Evolutionary conservation across 768 basidiomycete species (phyloP).

Genomic region (Pleurotus tuber-regium): DNA sequence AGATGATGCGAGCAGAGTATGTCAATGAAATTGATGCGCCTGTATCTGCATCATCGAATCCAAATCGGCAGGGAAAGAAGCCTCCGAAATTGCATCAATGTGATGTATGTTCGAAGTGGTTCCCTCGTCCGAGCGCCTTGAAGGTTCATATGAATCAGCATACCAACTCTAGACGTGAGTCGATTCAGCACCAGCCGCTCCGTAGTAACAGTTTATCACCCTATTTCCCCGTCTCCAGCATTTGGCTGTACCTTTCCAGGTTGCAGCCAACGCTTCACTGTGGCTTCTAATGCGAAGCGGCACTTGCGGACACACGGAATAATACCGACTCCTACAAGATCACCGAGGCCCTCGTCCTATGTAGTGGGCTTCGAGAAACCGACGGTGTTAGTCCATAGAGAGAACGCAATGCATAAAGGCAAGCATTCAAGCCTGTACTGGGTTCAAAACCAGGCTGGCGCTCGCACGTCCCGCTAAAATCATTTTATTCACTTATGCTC

Average conservation of each 20-base stretch:
- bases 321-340: no score
- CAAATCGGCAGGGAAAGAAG: background rate
- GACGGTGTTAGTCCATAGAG: no score
- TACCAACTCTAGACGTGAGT: background rate
- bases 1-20: no score
- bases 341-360: no score
- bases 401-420: no score
- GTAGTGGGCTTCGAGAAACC: no score
- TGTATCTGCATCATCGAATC: background rate
- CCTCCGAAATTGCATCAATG: background rate
- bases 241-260: background rate
- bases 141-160: background rate
- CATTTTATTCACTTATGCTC: no score
- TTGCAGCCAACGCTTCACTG: background rate
- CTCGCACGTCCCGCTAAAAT: no score
- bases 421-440: no score
- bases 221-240: background rate
- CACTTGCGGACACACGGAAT: background rate
- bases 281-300: background rate
- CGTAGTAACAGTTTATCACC: background rate
- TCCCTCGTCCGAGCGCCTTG: constrained; percentile 1
- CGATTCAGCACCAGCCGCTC: background rate
- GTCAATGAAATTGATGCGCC: no score
- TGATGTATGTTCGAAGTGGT: background rate
- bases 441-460: no score